Base-by-base conservation (phyloP, 2,329 filamentous ascomycete species). In the Geosmithia flava region DNA sequence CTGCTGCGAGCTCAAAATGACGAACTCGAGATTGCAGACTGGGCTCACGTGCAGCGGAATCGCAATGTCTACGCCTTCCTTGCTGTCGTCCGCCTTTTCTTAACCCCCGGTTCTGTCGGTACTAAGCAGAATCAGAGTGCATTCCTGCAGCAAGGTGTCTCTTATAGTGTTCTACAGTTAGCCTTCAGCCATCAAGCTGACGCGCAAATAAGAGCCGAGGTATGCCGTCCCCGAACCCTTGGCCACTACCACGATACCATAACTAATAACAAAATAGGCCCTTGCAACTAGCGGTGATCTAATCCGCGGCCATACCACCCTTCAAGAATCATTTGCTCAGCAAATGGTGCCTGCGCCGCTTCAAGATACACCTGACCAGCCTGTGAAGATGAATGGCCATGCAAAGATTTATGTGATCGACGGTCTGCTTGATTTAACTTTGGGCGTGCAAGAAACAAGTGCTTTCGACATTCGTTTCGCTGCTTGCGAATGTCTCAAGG, bases 61-160 rank as follows among this genome's bases (percentile, higher is more conserved):
- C 88, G 93, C 60, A 97, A 96, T 59, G 74, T 95, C 11, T 96
- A 93, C 74, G 93, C 91, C 41, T 74, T 96, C 42, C 70, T 97
- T 45, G 87, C 86, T 40, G 83, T 98, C 19, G 74, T 96, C 51
- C 83, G 89, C 55, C 72, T 97, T 50, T 96, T 98, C 60, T 71
- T 98, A 20, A 78, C 85, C 7, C 75, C 78, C 39, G 89, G 91
- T n/a, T 87, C 87, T 30, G 71, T 82, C 46, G 86, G 86, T 42
- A 94, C 89, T 2, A 69, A 78, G 30, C 80, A 85, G 53, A 98
- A 97, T 58, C 93, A 97, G 64, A 73, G 75, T 46, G 81, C 87
- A 7, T 95, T 95, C 56, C 90, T 86, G 75, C 84, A 89, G 53
- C 81, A 87, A 62, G 86, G 86, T 10, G 74, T 95, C 10, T 75